Percentiles rank a stretch among this genome's conserved stretches.
These are phyloP conservation scores for Metroxylon sagu DNA, from an alignment of 176 grass and related monocot species.

Conservation along the genomic window DNA sequence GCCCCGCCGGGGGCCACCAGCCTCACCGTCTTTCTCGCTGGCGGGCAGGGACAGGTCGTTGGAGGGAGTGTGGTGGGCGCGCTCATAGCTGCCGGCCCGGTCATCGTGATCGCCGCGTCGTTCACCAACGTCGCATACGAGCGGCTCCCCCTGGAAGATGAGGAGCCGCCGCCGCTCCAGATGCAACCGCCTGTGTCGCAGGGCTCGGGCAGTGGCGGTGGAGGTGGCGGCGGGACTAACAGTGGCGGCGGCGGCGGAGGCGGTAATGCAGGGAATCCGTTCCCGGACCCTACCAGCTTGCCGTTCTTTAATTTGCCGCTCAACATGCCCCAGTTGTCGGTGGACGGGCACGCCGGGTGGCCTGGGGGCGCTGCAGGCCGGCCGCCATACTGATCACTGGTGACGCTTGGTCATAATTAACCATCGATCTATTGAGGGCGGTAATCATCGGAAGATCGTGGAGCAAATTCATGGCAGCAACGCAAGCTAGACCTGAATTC, in stretches of 20 bases:
- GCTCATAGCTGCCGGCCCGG: constrained; percentile 70
- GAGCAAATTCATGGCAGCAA: constrained; percentile 16
- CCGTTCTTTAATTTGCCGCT: constrained; percentile 86
- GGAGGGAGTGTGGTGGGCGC: constrained; percentile 72
- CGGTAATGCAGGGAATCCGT: constrained; percentile 7
- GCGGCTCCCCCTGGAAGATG: constrained; percentile 80
- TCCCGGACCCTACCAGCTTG: constrained; percentile 18
- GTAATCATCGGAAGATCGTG: neutral
- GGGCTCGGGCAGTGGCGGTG: neutral
- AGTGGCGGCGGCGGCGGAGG: constrained; percentile 16
- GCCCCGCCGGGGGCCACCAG: constrained; percentile 92
- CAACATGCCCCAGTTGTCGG: constrained; percentile 65
- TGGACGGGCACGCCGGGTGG: constrained; percentile 50
- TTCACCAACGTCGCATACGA: constrained; percentile 99
- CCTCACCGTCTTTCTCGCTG: constrained; percentile 72
- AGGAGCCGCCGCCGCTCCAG: constrained; percentile 27
- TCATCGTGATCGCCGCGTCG: constrained; percentile 74
- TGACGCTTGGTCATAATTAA: constrained; percentile 11
- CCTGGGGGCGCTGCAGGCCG: constrained; percentile 3
- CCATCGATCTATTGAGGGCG: constrained; percentile 12
- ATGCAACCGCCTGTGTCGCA: neutral
- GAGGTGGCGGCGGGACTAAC: neutral
- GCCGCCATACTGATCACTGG: constrained; percentile 12
- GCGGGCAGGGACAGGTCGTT: constrained; percentile 73
- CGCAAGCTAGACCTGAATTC: constrained; percentile 18